These are phyloP conservation scores for Trichoderma koningii DNA, from an alignment of 2,329 filamentous ascomycete genomes.

Conservation along the genomic window DNA sequence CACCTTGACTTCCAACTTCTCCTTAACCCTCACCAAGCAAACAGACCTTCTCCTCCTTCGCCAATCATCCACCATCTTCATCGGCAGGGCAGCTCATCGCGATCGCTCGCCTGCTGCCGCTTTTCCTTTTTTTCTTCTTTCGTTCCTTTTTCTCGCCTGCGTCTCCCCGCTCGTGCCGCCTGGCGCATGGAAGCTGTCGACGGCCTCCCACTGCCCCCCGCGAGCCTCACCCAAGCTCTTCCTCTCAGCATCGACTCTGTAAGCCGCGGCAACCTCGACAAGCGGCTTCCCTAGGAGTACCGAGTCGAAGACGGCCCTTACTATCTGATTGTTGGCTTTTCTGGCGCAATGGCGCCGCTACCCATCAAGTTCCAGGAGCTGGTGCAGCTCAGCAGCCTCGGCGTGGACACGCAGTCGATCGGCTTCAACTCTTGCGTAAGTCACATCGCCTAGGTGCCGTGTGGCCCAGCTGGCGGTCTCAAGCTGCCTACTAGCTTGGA, in stretches of 20 bases:
- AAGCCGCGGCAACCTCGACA: conserved; percentile 34
- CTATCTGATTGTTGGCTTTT: conserved; percentile 32
- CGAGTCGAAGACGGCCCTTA: conserved; percentile 28
- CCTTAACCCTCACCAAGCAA: conserved; percentile 30
- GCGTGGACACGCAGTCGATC: conserved; percentile 58
- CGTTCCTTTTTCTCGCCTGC: conserved; percentile 29
- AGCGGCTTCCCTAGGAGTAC: conserved; percentile 29
- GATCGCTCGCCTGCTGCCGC: conserved; percentile 29
- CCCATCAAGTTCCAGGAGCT: conserved; percentile 94
- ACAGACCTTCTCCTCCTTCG: conserved; percentile 28
- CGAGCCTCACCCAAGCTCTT: conserved; percentile 29
- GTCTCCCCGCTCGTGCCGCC: conserved; percentile 34
- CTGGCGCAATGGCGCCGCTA: conserved; percentile 64
- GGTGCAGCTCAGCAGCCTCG: conserved; percentile 63
- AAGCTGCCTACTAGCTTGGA: not conserved
- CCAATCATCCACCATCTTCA: conserved; percentile 33
- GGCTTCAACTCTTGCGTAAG: conserved; percentile 80
- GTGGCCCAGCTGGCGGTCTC: not conserved
- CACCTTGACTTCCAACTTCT: conserved; percentile 22
- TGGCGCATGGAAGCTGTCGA: conserved; percentile 45
- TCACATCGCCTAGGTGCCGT: conserved; percentile 26
- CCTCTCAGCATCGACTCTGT: conserved; percentile 29
- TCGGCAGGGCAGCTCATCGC: conserved; percentile 34
- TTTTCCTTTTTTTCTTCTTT: conserved; percentile 20
- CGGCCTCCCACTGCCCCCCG: conserved; percentile 33